These are phyloP conservation scores for Aspergillus novoparasiticus DNA, from an alignment of 2,329 filamentous ascomycete species.

Conservation along the genomic window DNA sequence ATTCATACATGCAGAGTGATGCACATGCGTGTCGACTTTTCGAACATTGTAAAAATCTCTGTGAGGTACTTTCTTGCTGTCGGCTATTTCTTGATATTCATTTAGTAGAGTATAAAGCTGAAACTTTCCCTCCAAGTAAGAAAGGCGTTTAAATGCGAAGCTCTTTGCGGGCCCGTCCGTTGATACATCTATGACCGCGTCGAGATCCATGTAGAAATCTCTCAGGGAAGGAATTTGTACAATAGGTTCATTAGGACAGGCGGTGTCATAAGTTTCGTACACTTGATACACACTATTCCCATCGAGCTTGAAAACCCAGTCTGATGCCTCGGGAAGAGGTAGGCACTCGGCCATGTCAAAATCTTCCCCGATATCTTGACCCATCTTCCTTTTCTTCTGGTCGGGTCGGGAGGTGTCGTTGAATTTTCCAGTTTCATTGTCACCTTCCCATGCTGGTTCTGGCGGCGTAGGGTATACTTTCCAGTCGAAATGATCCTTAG, in stretches of 20 bases:
- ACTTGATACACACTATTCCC: constrained; percentile 89
- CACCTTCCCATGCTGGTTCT: constrained; percentile 82
- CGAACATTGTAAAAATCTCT: constrained; percentile 99
- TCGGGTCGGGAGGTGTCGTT: constrained; percentile 47
- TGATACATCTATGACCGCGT: constrained; percentile 82
- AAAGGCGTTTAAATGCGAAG: constrained; percentile 90
- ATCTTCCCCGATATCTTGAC: constrained; percentile 87
- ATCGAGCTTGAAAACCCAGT: constrained; percentile 78
- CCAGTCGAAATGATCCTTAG: constrained; percentile 82
- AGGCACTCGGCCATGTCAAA: constrained; percentile 79
- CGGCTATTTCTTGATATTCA: constrained; percentile 96
- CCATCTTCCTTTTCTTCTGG: constrained; percentile 74
- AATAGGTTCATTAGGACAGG: constrained; percentile 67
- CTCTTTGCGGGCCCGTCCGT: constrained; percentile 96
- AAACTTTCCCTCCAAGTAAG: constrained; percentile 96
- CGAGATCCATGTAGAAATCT: constrained; percentile 95
- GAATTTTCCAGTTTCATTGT: constrained; percentile 46
- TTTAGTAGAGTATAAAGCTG: constrained; percentile 92
- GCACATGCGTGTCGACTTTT: constrained; percentile 98
- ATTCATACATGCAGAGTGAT: constrained; percentile 99
- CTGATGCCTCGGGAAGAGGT: constrained; percentile 70
- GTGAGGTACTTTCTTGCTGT: constrained; percentile 96
- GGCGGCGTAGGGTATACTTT: constrained; percentile 88
- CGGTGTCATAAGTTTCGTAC: constrained; percentile 69
- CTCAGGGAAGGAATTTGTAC: constrained; percentile 86